These are phyloP conservation scores for Scenedesmus sp. DNA, from an alignment of 163 green algal species.

Conservation along the genomic window DNA sequence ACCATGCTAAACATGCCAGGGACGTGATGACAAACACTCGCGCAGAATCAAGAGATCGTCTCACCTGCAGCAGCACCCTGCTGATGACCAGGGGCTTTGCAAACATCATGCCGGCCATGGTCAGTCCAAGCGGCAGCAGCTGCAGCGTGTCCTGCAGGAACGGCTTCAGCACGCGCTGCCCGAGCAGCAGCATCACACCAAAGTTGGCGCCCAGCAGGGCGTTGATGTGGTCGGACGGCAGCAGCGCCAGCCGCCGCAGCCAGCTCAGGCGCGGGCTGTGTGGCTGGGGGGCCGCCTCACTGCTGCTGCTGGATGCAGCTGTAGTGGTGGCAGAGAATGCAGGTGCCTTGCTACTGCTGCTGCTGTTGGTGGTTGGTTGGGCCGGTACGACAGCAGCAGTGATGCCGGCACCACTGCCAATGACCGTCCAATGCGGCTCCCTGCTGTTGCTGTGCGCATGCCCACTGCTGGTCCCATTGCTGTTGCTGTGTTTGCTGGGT, in stretches of 20 bases:
- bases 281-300: background rate
- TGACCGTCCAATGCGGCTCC: constrained; percentile 2
- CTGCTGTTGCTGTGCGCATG: background rate
- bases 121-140: constrained; percentile 70
- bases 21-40: no score
- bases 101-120: constrained; percentile 81
- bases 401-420: background rate
- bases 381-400: background rate
- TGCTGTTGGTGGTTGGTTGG: background rate
- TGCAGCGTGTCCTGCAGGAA: constrained; percentile 84
- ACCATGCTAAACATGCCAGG: background rate
- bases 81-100: constrained; percentile 58
- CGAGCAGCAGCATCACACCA: constrained; percentile 79
- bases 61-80: constrained; percentile 65
- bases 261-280: background rate
- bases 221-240: constrained; percentile 75
- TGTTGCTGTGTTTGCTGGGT: background rate
- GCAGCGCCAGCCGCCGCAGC: background rate
- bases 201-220: constrained; percentile 81
- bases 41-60: background rate
- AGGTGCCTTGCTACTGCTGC: background rate
- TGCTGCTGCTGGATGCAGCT: constrained; percentile 48
- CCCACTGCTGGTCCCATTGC: background rate
- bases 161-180: constrained; percentile 72
- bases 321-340: background rate